These are phyloP conservation scores for Diospyros kaki DNA, from an alignment of 148 eudicot species.

Conservation along the genomic window DNA sequence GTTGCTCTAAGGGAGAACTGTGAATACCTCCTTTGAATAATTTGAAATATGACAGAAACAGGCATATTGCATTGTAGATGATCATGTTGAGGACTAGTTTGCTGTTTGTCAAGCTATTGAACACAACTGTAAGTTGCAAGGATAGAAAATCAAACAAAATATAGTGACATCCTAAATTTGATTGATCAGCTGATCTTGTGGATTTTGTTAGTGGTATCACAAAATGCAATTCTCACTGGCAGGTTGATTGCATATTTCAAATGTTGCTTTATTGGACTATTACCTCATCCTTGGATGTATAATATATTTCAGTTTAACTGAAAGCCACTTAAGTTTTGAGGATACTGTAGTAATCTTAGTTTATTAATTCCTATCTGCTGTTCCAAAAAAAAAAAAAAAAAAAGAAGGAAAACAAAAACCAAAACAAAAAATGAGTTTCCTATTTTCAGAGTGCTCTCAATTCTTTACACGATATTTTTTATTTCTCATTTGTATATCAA, in stretches of 20 bases:
- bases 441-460: neutral
- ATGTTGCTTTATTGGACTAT: neutral
- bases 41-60: no score
- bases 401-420: no score
- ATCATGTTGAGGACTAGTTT: neutral
- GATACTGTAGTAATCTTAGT: neutral
- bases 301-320: neutral
- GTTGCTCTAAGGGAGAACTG: no score
- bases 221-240: no score
- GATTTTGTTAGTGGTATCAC: neutral
- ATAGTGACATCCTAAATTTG: neutral
- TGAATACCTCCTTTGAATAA: no score
- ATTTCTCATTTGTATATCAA: neutral
- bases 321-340: slow-evolving; percentile 1
- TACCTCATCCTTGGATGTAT: slow-evolving; percentile 4
- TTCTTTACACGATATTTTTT: neutral
- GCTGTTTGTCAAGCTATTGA: neutral
- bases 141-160: neutral
- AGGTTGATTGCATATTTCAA: no score
- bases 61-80: neutral
- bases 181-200: neutral
- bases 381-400: no score
- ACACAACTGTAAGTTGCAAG: neutral
- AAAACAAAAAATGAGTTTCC: no score
- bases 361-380: neutral